Evolutionary conservation across 140 eudicot species (phyloP).

Genomic region (Ambrosia hybrid): DNA sequence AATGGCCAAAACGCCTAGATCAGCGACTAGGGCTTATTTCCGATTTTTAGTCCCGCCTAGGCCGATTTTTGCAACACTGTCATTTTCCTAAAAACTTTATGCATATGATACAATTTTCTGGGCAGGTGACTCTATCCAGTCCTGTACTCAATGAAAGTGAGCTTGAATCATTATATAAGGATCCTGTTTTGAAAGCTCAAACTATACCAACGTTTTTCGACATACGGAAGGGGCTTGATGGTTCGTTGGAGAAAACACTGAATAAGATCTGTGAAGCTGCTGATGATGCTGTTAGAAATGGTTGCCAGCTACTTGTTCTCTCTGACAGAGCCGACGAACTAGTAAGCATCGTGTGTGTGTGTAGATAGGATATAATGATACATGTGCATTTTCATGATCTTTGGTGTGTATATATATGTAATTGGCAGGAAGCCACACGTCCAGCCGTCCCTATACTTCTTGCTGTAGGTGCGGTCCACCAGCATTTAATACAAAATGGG

Average conservation of each 20-base stretch:
- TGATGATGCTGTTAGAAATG: conserved; percentile 99
- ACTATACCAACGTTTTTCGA: conserved; percentile 77
- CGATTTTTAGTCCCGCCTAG: too few species aligned
- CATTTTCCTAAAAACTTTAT: neutral
- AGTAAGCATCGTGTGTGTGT: conserved; percentile 46
- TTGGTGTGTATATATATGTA: conserved; percentile 1
- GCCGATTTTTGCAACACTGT: too few species aligned
- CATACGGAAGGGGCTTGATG: conserved; percentile 89
- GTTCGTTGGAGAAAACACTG: conserved; percentile 78
- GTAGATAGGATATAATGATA: neutral
- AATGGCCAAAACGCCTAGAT: too few species aligned
- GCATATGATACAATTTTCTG: conserved; percentile 22
- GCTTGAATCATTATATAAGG: conserved; percentile 76
- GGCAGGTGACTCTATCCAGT: conserved; percentile 79
- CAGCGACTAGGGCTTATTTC: too few species aligned
- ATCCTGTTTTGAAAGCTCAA: conserved; percentile 82
- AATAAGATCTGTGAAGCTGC: conserved; percentile 94
- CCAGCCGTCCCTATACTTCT: conserved; percentile 95
- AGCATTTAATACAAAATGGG: conserved; percentile 94
- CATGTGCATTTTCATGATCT: neutral
- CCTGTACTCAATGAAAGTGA: conserved; percentile 95
- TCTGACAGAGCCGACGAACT: conserved; percentile 93
- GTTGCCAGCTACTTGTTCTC: conserved; percentile 92
- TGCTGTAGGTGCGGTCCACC: conserved; percentile 98
- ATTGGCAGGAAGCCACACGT: conserved; percentile 77